Evolutionary conservation across 2,329 filamentous ascomycete genomes (phyloP).

Genomic region (Stagonosporopsis tanaceti): DNA sequence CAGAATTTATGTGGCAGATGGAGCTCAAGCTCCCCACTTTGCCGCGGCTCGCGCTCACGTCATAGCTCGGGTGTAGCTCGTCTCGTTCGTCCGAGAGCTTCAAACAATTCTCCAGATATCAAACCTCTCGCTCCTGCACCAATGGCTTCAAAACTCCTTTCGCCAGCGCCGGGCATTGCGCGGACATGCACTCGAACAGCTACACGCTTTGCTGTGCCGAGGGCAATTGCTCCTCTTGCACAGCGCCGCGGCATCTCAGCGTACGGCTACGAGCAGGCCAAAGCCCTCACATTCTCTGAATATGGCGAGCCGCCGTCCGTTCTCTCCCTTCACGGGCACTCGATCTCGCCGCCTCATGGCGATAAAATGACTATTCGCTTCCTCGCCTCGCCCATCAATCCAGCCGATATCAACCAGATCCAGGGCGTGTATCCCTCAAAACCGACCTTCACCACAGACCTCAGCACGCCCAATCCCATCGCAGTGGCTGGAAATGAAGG

Average conservation of each 20-base stretch:
- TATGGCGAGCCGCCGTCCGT: conserved; percentile 80
- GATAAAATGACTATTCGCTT: conserved; percentile 79
- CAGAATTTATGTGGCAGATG: conserved; percentile 1
- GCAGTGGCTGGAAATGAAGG: conserved; percentile 91
- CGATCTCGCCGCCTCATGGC: conserved; percentile 77
- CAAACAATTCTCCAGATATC: conserved; percentile 14
- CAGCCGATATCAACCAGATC: conserved; percentile 96
- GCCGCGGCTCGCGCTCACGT: conserved; percentile 38
- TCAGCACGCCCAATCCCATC: conserved; percentile 79
- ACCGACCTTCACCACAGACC: conserved; percentile 75
- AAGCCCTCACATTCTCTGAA: conserved; percentile 78
- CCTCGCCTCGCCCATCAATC: conserved; percentile 92
- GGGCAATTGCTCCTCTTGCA: conserved; percentile 11
- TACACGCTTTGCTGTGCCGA: conserved; percentile 16
- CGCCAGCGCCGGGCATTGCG: conserved; percentile 25
- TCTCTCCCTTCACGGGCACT: conserved; percentile 74
- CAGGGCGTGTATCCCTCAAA: conserved; percentile 94
- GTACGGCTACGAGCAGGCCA: conserved; percentile 85
- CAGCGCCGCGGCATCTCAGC: conserved; percentile 60
- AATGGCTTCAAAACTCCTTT: conserved; percentile 40
- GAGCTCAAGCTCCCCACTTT: conserved; percentile 23
- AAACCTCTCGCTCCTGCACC: conserved; percentile 6
- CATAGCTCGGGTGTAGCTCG: conserved; percentile 33
- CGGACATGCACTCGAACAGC: conserved; percentile 24
- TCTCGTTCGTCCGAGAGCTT: conserved; percentile 17